Percentiles rank a stretch among this genome's conserved stretches.
Conservation (phyloP, 1,139 yeast species). For the Hyphopichia wangnamkhiaoensis region DNA sequence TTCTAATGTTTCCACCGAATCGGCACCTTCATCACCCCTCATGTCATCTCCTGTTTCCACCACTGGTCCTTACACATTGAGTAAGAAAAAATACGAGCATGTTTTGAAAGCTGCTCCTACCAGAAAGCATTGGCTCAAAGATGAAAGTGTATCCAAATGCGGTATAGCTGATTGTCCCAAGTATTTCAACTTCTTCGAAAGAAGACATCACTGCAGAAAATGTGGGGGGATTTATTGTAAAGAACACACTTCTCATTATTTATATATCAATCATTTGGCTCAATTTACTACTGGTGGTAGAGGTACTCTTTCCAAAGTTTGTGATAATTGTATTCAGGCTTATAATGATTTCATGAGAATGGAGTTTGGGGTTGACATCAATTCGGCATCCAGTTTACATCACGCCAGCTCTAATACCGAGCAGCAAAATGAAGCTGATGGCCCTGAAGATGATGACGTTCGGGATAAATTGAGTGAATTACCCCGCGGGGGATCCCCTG, state of each 20-base stretch:
- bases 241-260: constrained; percentile 56
- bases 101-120: constrained; percentile 52
- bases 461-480: constrained; percentile 1
- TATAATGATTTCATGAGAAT: constrained; percentile 55
- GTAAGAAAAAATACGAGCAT: constrained; percentile 27
- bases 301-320: constrained; percentile 76
- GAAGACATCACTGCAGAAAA: constrained; percentile 91
- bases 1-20: constrained; percentile 34
- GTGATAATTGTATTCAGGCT: constrained; percentile 71
- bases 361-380: constrained; percentile 37
- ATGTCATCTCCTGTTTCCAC: constrained; percentile 12
- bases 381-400: neutral
- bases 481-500: constrained; percentile 2
- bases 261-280: constrained; percentile 68
- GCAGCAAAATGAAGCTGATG: neutral
- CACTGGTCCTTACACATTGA: constrained; percentile 6
- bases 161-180: constrained; percentile 58
- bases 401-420: neutral
- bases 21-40: constrained; percentile 20
- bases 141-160: constrained; percentile 63
- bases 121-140: constrained; percentile 78
- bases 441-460: neutral
- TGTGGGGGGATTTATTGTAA: constrained; percentile 93
- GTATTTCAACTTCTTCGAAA: constrained; percentile 70
- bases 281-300: constrained; percentile 74